Percentiles rank a stretch among this genome's conserved stretches.
Evolutionary conservation across 129 eudicot species (phyloP).

Genomic region (sunflower (Helianthus annuus)): HanXRQr2.0-SUNRISE NC_035433.2:127425581-127426080

Average conservation of each 20-base stretch:
- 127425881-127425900: constrained; percentile 45
- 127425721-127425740: constrained; percentile 47
- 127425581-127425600: constrained; percentile 19
- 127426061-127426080: not conserved
- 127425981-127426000: constrained; percentile 32
- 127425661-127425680: constrained; percentile 40
- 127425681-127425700: constrained; percentile 29
- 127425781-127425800: not conserved
- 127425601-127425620: constrained; percentile 34
- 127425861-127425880: constrained; percentile 27
- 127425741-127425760: not conserved
- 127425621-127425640: constrained; percentile 30
- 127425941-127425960: constrained; percentile 43
- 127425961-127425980: constrained; percentile 31
- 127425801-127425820: constrained; percentile 4
- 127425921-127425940: constrained; percentile 49
- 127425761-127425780: not conserved
- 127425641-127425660: constrained; percentile 38
- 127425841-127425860: constrained; percentile 15
- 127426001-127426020: constrained; percentile 16
- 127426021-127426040: constrained; percentile 18
- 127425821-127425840: not conserved
- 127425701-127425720: constrained; percentile 36
- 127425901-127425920: constrained; percentile 54
- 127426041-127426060: constrained; percentile 11